Evolutionary conservation across 2,329 filamentous ascomycete genomes (phyloP).

Genomic region (Elsinoe ampelina): DNA sequence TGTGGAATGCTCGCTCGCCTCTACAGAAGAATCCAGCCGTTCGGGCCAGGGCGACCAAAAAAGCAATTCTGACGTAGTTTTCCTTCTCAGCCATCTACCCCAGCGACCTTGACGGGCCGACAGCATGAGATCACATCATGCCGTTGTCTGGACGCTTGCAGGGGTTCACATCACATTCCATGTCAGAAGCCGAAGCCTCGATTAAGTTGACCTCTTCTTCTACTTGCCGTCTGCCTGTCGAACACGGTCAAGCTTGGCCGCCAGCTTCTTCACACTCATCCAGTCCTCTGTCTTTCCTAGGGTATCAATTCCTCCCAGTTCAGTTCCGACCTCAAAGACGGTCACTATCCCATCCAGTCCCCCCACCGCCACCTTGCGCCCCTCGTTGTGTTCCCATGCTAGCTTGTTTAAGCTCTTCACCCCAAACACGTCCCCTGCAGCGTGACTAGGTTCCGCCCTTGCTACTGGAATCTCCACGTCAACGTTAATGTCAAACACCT

Average conservation of each 20-base stretch:
- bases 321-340: slow-evolving; percentile 80
- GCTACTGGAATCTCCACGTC: slow-evolving; percentile 89
- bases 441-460: slow-evolving; percentile 45
- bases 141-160: slow-evolving; percentile 9
- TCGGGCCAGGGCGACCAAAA: neutral
- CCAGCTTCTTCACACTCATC: slow-evolving; percentile 82
- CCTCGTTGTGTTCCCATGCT: slow-evolving; percentile 86
- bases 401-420: slow-evolving; percentile 81
- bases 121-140: neutral
- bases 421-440: slow-evolving; percentile 32
- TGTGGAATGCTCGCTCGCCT: neutral
- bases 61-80: neutral
- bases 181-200: neutral
- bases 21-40: neutral
- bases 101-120: neutral
- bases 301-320: slow-evolving; percentile 75
- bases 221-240: slow-evolving; percentile 20
- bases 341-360: slow-evolving; percentile 86
- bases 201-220: neutral
- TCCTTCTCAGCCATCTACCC: too few species aligned
- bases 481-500: slow-evolving; percentile 89
- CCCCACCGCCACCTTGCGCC: slow-evolving; percentile 76
- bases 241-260: slow-evolving; percentile 57
- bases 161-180: slow-evolving; percentile 1
- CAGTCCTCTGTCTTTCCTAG: slow-evolving; percentile 75